Conservation (phyloP, 306 rosid genomes). For the Malus orientalis region DNA sequence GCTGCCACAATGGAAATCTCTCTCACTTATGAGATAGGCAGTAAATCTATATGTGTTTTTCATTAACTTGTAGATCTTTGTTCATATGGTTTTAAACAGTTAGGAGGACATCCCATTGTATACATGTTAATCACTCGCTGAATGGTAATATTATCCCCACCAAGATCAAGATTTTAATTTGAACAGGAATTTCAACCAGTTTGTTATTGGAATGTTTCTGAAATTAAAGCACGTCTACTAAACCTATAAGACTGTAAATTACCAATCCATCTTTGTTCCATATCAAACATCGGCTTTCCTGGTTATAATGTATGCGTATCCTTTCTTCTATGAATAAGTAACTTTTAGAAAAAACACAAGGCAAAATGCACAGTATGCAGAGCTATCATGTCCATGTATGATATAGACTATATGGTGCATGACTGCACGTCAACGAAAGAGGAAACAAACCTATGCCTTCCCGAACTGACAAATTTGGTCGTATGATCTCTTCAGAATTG, state of each 20-base stretch:
- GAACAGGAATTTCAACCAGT: not conserved
- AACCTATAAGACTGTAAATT: not conserved
- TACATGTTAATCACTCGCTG: no score
- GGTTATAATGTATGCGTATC: not conserved
- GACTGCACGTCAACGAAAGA: not conserved
- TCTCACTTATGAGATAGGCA: not conserved
- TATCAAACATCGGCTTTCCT: not conserved
- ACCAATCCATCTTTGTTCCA: not conserved
- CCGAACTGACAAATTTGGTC: conserved; percentile 85
- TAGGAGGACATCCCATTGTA: no score
- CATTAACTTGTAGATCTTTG: not conserved
- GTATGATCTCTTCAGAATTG: conserved; percentile 67
- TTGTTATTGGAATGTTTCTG: not conserved
- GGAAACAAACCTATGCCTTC: conserved; percentile 78
- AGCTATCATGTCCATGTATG: not conserved
- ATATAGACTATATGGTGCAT: not conserved
- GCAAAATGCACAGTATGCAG: not conserved
- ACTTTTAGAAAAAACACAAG: not conserved
- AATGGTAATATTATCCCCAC: not conserved
- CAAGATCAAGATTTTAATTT: not conserved
- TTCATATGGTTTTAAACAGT: not conserved
- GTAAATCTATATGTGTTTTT: not conserved
- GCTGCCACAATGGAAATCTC: not conserved
- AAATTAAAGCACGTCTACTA: not conserved
- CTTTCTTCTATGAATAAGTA: not conserved